phyloP scores from a whole-genome alignment of 2,329 filamentous ascomycete species.

The Colletotrichum euphorbiae region DNA sequence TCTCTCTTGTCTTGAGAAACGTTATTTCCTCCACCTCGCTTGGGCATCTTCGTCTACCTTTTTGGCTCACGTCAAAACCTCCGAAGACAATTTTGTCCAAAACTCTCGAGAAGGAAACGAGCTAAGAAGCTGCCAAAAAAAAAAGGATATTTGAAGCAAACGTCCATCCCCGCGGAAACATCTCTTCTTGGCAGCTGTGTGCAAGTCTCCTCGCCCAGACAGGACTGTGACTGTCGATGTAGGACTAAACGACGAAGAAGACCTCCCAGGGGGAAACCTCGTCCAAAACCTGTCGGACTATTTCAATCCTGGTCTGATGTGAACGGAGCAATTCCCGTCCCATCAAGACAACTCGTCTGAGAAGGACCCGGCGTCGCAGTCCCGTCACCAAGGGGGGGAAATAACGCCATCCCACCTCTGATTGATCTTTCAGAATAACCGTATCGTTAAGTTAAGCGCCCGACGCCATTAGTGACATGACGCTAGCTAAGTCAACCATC shows the following conservation, averaged over 20 bases:
- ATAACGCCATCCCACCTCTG: conserved; percentile 27
- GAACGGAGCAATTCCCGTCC: conserved; percentile 4
- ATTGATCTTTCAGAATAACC: conserved; percentile 21
- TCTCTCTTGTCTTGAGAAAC: conserved; percentile 26
- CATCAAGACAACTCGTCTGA: conserved; percentile 17
- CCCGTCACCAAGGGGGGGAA: neutral
- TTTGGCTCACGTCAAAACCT: conserved; percentile 21
- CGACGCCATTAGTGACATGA: conserved; percentile 18
- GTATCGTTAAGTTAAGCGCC: conserved; percentile 35
- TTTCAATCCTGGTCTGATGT: neutral
- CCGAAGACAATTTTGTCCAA: neutral
- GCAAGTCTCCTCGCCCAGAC: conserved; percentile 23
- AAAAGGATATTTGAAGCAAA: neutral
- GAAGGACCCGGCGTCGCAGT: conserved; percentile 9
- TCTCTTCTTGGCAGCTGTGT: neutral
- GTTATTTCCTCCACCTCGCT: conserved; percentile 8
- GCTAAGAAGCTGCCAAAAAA: conserved; percentile 17
- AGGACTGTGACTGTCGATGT: conserved; percentile 26
- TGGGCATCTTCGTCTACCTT: conserved; percentile 10
- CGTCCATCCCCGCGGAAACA: conserved; percentile 17
- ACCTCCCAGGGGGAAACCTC: neutral
- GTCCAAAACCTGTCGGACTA: neutral
- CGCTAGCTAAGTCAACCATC: conserved; percentile 14
- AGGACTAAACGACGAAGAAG: conserved; percentile 1
- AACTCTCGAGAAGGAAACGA: neutral